These are phyloP conservation scores for Draba incana DNA, from an alignment of 345 rosid genomes.

Conservation along the genomic window DNA sequence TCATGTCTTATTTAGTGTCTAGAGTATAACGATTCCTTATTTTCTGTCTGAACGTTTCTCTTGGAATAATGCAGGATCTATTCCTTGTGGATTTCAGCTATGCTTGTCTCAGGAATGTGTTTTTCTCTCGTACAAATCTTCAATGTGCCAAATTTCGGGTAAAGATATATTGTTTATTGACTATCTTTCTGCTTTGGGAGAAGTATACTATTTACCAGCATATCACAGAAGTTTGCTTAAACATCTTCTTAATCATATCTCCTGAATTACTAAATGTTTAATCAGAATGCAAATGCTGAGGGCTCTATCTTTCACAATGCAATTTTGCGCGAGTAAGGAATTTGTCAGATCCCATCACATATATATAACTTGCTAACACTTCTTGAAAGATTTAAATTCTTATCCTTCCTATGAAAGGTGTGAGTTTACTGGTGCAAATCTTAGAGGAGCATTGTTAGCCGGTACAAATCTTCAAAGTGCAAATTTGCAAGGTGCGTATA, in stretches of 20 bases:
- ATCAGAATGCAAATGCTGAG: constrained; percentile 83
- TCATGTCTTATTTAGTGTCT: constrained; percentile 1
- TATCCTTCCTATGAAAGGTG: constrained; percentile 72
- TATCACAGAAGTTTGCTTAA: constrained; percentile 15
- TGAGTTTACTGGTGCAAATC: constrained; percentile 88
- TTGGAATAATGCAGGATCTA: constrained; percentile 64
- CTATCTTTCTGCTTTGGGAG: constrained; percentile 3
- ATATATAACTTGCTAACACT: background rate
- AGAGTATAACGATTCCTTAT: background rate
- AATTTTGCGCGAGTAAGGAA: constrained; percentile 84
- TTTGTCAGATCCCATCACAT: constrained; percentile 13
- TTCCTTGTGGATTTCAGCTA: constrained; percentile 85
- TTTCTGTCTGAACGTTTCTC: constrained; percentile 13
- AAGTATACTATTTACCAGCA: background rate
- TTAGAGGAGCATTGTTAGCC: constrained; percentile 83
- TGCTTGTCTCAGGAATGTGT: constrained; percentile 80
- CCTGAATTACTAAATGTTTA: constrained; percentile 30
- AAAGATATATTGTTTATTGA: constrained; percentile 29
- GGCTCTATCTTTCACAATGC: constrained; percentile 91
- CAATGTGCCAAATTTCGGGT: constrained; percentile 89
- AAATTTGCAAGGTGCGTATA: constrained; percentile 71
- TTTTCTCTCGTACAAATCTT: constrained; percentile 92
- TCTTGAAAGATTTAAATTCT: background rate
- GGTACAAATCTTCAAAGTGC: constrained; percentile 96
- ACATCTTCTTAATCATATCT: constrained; percentile 13